phyloP scores from a whole-genome alignment of 768 basidiomycete species.

The Infundibulicybe gibba region DNA sequence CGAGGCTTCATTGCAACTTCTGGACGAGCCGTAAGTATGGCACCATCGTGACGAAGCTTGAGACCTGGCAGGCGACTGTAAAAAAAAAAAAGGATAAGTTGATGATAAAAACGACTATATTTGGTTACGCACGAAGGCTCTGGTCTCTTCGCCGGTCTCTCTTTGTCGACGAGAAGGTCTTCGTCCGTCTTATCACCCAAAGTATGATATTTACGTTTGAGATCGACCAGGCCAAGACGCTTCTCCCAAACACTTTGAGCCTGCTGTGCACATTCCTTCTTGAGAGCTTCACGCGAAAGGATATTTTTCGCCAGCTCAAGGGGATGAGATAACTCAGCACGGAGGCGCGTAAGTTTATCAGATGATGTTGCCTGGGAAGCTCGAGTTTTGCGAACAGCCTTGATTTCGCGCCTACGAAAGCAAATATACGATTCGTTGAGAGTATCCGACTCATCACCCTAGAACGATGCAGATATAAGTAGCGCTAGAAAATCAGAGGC shows the following conservation, averaged over 20 bases:
- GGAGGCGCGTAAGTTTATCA: slow-evolving; percentile 83
- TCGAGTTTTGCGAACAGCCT: slow-evolving; percentile 91
- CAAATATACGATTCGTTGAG: slow-evolving; percentile 94
- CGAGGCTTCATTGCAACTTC: slow-evolving; percentile 58
- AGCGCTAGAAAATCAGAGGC: neutral
- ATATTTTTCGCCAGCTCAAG: slow-evolving; percentile 71
- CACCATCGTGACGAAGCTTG: slow-evolving; percentile 49
- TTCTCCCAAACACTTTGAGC: slow-evolving; percentile 75
- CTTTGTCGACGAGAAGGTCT: slow-evolving; percentile 71
- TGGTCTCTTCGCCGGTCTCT: slow-evolving; percentile 54
- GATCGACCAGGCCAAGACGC: slow-evolving; percentile 67
- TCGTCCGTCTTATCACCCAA: slow-evolving; percentile 67
- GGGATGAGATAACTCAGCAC: slow-evolving; percentile 68
- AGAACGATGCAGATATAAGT: neutral
- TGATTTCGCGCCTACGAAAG: slow-evolving; percentile 93
- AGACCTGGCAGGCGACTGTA: slow-evolving; percentile 44
- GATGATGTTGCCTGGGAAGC: slow-evolving; percentile 86
- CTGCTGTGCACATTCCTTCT: slow-evolving; percentile 60
- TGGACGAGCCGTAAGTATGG: slow-evolving; percentile 34
- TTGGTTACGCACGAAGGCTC: slow-evolving; percentile 31
- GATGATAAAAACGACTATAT: neutral
- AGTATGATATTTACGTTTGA: slow-evolving; percentile 72
- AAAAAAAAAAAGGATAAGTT: slow-evolving; percentile 9
- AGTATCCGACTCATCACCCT: slow-evolving; percentile 90
- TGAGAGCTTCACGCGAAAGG: slow-evolving; percentile 69